Conservation (phyloP, 2,329 filamentous ascomycete species). For the Alternaria viburni region DNA sequence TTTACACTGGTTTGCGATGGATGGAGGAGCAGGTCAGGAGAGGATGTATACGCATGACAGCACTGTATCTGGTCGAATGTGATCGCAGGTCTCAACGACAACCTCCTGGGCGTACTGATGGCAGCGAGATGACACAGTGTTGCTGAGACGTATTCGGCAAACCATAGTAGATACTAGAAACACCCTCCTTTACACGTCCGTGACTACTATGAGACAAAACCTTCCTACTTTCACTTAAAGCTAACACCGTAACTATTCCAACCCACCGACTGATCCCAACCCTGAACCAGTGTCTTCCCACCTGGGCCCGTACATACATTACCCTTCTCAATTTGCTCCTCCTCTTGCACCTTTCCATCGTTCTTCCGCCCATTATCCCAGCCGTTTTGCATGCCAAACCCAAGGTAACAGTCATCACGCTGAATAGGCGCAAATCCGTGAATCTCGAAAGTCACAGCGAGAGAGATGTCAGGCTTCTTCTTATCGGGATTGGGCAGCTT, state of each 20-base stretch:
- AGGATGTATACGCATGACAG: not conserved
- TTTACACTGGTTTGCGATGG: not conserved
- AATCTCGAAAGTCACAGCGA: not conserved
- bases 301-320: not conserved
- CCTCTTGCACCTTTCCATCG: too few species aligned
- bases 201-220: not conserved
- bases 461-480: not conserved
- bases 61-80: not conserved
- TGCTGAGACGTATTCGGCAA: not conserved
- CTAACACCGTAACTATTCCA: not conserved
- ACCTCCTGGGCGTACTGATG: not conserved
- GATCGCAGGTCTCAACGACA: fast-evolving
- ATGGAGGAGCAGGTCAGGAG: not conserved
- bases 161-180: not conserved
- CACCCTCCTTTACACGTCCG: too few species aligned
- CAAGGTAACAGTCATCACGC: not conserved
- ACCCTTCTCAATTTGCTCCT: not conserved
- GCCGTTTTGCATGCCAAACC: not conserved
- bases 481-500: not conserved
- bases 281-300: not conserved
- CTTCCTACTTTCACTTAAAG: not conserved
- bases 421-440: not conserved
- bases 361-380: not conserved
- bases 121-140: not conserved
- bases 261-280: not conserved